A percentile compares a stretch with the other conserved stretches of the same genome.
Evolutionary conservation across 352 stramenopile species (phyloP).

Genomic region (Phytophthora sp.): DNA sequence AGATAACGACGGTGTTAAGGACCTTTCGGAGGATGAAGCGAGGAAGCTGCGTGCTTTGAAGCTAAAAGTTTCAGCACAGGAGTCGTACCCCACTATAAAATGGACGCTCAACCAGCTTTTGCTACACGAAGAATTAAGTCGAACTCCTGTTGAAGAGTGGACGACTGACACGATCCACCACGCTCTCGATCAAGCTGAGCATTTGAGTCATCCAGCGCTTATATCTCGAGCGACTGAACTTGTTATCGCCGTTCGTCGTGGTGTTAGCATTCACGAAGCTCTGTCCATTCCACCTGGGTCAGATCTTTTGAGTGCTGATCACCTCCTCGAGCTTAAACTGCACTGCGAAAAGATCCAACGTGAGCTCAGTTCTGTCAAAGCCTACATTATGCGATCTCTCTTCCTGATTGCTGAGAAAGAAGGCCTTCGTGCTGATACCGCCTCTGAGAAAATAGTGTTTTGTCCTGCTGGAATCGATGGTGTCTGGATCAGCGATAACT

Average conservation of each 20-base stretch:
- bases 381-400: slow-evolving; percentile 17
- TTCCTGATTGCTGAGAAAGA: slow-evolving; percentile 5
- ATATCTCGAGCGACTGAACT: slow-evolving; percentile 5
- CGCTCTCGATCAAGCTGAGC: neutral
- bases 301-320: slow-evolving; percentile 4
- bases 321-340: slow-evolving; percentile 9
- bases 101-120: slow-evolving; percentile 31
- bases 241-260: slow-evolving; percentile 13
- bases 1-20: no score
- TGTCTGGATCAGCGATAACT: slow-evolving; percentile 42
- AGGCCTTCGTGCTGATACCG: slow-evolving; percentile 1
- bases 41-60: slow-evolving; percentile 4
- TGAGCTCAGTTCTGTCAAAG: slow-evolving; percentile 2
- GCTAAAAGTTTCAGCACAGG: neutral
- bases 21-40: no score
- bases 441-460: slow-evolving; percentile 16
- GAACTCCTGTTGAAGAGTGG: slow-evolving; percentile 24
- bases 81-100: slow-evolving; percentile 26
- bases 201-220: neutral
- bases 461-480: slow-evolving; percentile 35
- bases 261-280: slow-evolving; percentile 8
- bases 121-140: slow-evolving; percentile 20
- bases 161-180: neutral
- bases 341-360: slow-evolving; percentile 24
- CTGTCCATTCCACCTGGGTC: slow-evolving; percentile 11